These are phyloP conservation scores for Trichosporon coremiiforme DNA, from an alignment of 1,284 basidiomycete genomes.

Conservation along the genomic window DNA sequence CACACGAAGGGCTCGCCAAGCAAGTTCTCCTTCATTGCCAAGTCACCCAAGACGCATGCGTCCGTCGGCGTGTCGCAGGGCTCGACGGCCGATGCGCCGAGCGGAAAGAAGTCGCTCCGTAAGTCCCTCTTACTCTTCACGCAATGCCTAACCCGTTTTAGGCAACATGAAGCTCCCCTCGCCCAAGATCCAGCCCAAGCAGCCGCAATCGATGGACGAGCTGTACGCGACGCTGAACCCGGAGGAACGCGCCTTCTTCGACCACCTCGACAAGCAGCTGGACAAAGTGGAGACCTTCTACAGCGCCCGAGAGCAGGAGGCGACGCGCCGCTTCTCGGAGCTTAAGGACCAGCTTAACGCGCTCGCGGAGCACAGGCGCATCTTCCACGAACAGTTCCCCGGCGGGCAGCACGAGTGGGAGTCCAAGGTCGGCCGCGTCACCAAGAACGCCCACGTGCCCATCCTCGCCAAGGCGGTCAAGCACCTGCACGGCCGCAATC, in stretches of 20 bases:
- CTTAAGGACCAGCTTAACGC: constrained; percentile 74
- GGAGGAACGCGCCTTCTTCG: constrained; percentile 71
- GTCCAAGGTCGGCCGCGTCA: constrained; percentile 37
- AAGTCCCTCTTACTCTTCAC: constrained; percentile 2
- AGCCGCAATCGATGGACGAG: constrained; percentile 43
- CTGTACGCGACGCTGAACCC: constrained; percentile 55
- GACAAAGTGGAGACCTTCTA: constrained; percentile 85
- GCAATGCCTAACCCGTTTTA: constrained; percentile 24
- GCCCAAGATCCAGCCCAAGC: constrained; percentile 35
- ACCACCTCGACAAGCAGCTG: constrained; percentile 71
- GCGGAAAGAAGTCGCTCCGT: constrained; percentile 24
- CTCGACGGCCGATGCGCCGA: constrained; percentile 25
- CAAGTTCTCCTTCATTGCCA: not conserved
- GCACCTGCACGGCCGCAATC: constrained; percentile 36
- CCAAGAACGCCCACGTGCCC: constrained; percentile 21
- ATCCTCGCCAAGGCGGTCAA: constrained; percentile 26
- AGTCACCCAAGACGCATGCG: constrained; percentile 17
- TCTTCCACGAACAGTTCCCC: constrained; percentile 64
- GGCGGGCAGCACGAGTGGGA: constrained; percentile 51
- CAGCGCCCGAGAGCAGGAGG: constrained; percentile 69
- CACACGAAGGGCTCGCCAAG: not conserved
- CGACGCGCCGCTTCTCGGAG: constrained; percentile 61
- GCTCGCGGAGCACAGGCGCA: constrained; percentile 68
- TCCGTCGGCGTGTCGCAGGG: constrained; percentile 22
- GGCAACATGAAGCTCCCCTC: constrained; percentile 45